A percentile compares a stretch with the other conserved stretches of the same genome.
Evolutionary conservation across 1,284 basidiomycete genomes (phyloP).

Genomic region (Cryptococcus sp.): DNA sequence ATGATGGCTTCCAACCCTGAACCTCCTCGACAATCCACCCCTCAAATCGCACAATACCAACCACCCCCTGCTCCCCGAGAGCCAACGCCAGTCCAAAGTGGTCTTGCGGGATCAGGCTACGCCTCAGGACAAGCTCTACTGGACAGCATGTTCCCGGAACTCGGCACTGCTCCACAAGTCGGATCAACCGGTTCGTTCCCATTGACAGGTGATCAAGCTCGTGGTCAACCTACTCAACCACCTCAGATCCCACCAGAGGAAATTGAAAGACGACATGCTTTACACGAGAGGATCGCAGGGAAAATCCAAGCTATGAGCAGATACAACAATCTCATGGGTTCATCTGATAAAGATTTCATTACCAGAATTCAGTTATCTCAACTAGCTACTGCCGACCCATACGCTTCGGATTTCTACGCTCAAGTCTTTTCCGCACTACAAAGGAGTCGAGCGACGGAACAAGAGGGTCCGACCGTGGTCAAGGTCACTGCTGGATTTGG

Average conservation of each 20-base stretch:
- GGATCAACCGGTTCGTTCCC: slow-evolving; percentile 12
- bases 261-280: slow-evolving; percentile 29
- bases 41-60: slow-evolving; percentile 27
- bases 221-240: slow-evolving; percentile 6
- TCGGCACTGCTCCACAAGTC: slow-evolving; percentile 21
- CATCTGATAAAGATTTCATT: slow-evolving; percentile 98
- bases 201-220: neutral
- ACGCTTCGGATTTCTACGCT: slow-evolving; percentile 96
- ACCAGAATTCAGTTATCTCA: slow-evolving; percentile 98
- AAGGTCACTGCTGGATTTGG: slow-evolving; percentile 71
- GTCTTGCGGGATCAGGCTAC: slow-evolving; percentile 32
- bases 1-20: slow-evolving; percentile 32
- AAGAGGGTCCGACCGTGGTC: slow-evolving; percentile 64
- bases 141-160: slow-evolving; percentile 45
- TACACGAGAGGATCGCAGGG: slow-evolving; percentile 31
- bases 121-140: slow-evolving; percentile 36
- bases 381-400: slow-evolving; percentile 92
- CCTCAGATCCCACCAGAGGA: slow-evolving; percentile 30
- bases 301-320: slow-evolving; percentile 62
- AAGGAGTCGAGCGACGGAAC: slow-evolving; percentile 67
- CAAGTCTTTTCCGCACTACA: slow-evolving; percentile 87
- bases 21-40: slow-evolving; percentile 28
- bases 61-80: slow-evolving; percentile 32
- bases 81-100: slow-evolving; percentile 23
- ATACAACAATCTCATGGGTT: slow-evolving; percentile 91